These are phyloP conservation scores for Hypoxylon trugodes DNA, from an alignment of 495 filamentous ascomycete genomes.

Conservation along the genomic window DNA sequence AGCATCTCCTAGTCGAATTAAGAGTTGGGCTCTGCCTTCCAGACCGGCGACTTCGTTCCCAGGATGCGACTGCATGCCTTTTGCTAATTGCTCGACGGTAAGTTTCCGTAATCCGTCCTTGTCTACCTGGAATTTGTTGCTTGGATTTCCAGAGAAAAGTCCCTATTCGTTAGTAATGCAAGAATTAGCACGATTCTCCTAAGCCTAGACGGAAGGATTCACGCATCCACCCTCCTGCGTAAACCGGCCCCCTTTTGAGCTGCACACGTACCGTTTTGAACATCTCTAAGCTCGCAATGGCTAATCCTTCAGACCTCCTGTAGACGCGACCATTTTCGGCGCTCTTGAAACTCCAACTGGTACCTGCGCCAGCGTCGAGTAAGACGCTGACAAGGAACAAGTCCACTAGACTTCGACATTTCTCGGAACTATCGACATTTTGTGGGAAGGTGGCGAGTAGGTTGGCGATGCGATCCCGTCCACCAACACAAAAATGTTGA, in stretches of 20 bases:
- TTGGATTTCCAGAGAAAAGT: constrained; percentile 84
- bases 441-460: constrained; percentile 74
- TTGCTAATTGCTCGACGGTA: constrained; percentile 72
- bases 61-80: constrained; percentile 83
- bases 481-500: constrained; percentile 92
- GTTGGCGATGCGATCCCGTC: constrained; percentile 73
- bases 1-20: constrained; percentile 79
- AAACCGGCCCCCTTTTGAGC: neutral
- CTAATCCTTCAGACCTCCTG: constrained; percentile 88
- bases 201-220: neutral
- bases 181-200: constrained; percentile 11
- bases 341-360: constrained; percentile 86
- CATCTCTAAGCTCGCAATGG: constrained; percentile 96
- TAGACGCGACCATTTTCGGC: constrained; percentile 88
- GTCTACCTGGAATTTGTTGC: constrained; percentile 89
- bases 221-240: neutral
- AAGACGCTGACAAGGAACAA: constrained; percentile 91
- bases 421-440: constrained; percentile 72
- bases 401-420: constrained; percentile 79
- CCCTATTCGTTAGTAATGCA: constrained; percentile 59
- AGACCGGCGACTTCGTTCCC: constrained; percentile 86
- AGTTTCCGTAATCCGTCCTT: constrained; percentile 78
- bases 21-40: constrained; percentile 82
- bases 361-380: constrained; percentile 87
- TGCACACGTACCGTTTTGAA: constrained; percentile 70